These are phyloP conservation scores for Polygonum maritimum DNA, from an alignment of 148 eudicot species.

Conservation along the genomic window DNA sequence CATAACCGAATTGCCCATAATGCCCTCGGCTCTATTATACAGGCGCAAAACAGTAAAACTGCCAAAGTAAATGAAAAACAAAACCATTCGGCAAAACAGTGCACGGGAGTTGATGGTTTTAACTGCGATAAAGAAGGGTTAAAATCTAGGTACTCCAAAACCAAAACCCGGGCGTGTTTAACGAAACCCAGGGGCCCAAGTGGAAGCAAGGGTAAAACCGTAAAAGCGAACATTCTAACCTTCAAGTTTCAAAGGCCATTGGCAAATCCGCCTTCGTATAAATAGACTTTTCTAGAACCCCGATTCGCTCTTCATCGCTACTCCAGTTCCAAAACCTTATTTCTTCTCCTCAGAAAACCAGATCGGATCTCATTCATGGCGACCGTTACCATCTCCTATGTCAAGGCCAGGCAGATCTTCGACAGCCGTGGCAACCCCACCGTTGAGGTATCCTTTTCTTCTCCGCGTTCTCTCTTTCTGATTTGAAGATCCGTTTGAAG, in stretches of 20 bases:
- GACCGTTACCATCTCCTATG: slow-evolving; percentile 30
- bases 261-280: not conserved
- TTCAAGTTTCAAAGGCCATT: not conserved
- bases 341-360: not conserved
- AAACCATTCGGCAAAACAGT: not conserved
- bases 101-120: not conserved
- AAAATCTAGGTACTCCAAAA: not conserved
- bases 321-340: slow-evolving; percentile 1
- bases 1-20: not conserved
- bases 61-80: not conserved
- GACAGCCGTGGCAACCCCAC: slow-evolving; percentile 99
- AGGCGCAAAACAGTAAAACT: not conserved
- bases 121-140: not conserved
- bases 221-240: not conserved
- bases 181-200: not conserved
- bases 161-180: too few relatives aligned
- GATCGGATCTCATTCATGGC: slow-evolving; percentile 41
- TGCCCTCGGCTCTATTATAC: not conserved
- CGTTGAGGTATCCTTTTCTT: slow-evolving; percentile 53
- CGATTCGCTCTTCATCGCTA: not conserved
- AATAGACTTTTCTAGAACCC: not conserved
- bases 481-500: not conserved
- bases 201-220: not conserved
- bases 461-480: not conserved
- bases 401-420: slow-evolving; percentile 90